Conservation (phyloP, 371 early-diverging fungal species). For the Apophysomyces trapeziformis region DNA sequence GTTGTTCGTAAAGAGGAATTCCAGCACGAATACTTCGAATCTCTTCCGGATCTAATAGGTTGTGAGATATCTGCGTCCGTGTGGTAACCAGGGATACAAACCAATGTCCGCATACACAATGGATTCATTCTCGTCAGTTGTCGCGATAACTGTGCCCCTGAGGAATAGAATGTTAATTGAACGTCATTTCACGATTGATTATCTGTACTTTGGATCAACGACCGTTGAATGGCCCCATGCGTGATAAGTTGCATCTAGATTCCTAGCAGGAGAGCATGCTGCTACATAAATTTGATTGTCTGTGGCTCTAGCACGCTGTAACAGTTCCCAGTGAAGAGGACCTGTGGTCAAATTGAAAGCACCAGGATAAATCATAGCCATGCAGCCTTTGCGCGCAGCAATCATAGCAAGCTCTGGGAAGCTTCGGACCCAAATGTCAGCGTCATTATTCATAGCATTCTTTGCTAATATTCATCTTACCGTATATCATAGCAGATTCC, state of each 20-base stretch:
- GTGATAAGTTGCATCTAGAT: constrained; percentile 73
- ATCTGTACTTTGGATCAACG: constrained; percentile 75
- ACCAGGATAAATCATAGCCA: constrained; percentile 96
- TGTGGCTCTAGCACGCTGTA: constrained; percentile 80
- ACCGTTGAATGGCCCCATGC: constrained; percentile 96
- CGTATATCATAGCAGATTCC: constrained; percentile 97
- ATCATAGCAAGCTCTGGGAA: constrained; percentile 96
- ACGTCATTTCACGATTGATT: too few species aligned
- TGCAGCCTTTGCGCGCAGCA: constrained; percentile 86
- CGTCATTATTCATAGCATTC: not conserved
- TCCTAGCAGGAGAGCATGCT: constrained; percentile 94
- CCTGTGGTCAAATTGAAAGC: constrained; percentile 97
- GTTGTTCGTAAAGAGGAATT: constrained; percentile 81
- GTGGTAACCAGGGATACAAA: constrained; percentile 22
- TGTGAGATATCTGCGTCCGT: not conserved
- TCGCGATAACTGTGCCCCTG: constrained; percentile 69
- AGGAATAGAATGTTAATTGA: too few species aligned
- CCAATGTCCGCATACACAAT: constrained; percentile 87
- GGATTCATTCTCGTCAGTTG: constrained; percentile 76
- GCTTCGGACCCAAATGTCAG: constrained; percentile 18
- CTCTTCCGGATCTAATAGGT: constrained; percentile 55
- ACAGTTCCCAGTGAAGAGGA: constrained; percentile 93
- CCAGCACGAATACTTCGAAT: constrained; percentile 65
- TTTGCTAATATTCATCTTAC: constrained; percentile 11
- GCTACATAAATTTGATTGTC: constrained; percentile 87